phyloP scores from a whole-genome alignment of 2,329 filamentous ascomycete species.

The Helicocarpus griseus region DNA sequence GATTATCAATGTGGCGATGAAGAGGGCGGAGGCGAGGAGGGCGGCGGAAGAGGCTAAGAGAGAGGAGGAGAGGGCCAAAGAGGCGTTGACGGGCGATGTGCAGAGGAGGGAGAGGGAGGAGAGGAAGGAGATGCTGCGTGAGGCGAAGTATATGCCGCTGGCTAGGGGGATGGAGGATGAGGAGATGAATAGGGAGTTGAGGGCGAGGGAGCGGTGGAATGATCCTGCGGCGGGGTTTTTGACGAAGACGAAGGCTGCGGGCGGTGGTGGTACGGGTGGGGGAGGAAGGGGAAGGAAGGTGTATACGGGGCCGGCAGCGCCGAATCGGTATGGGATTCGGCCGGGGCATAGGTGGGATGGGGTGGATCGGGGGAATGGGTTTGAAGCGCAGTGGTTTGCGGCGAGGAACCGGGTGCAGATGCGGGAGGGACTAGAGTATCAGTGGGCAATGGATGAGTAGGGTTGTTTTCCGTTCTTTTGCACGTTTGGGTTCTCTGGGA shows the following conservation, averaged over 20 bases:
- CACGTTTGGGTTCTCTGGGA: no score
- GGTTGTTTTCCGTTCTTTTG: neutral
- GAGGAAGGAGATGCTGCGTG: conserved; percentile 59
- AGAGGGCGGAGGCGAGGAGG: conserved; percentile 72
- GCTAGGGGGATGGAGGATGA: conserved; percentile 75
- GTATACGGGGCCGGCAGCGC: conserved; percentile 70
- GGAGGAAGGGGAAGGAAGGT: conserved; percentile 44
- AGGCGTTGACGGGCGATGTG: conserved; percentile 73
- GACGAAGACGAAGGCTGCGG: conserved; percentile 37
- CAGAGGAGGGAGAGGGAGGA: conserved; percentile 60
- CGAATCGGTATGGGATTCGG: conserved; percentile 87
- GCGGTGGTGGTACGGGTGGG: conserved; percentile 53
- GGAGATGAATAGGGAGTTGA: conserved; percentile 75
- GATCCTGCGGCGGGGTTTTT: conserved; percentile 84
- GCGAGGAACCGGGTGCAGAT: conserved; percentile 69
- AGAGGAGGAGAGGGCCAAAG: conserved; percentile 56
- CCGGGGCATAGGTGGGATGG: conserved; percentile 96
- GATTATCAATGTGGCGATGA: conserved; percentile 89
- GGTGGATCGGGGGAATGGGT: conserved; percentile 86
- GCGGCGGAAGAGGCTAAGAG: conserved; percentile 62
- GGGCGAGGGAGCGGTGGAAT: conserved; percentile 72
- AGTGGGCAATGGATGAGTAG: conserved; percentile 93
- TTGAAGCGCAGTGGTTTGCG: conserved; percentile 87
- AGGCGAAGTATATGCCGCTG: conserved; percentile 73
- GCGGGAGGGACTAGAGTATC: conserved; percentile 72